Percentiles rank a stretch among this genome's conserved stretches.
Conservation (phyloP, 2,329 filamentous ascomycete genomes). For the Cadophora malorum region DNA sequence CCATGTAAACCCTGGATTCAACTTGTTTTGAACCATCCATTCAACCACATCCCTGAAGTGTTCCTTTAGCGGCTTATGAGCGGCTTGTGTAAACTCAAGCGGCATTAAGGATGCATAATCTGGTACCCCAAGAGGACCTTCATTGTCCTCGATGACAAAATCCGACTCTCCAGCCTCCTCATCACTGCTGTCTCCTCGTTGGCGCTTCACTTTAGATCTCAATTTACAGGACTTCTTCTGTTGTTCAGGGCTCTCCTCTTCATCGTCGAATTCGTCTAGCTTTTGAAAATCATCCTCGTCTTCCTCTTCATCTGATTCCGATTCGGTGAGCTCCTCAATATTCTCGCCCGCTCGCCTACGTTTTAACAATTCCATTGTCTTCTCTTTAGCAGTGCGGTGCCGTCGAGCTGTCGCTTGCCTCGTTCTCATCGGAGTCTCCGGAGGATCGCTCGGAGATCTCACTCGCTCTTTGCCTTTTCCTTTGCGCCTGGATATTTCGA, state of each 20-base stretch:
- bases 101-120: slow-evolving; percentile 59
- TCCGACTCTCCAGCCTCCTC: slow-evolving; percentile 50
- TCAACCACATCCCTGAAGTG: slow-evolving; percentile 78
- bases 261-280: slow-evolving; percentile 58
- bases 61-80: slow-evolving; percentile 71
- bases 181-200: slow-evolving; percentile 10
- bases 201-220: slow-evolving; percentile 6
- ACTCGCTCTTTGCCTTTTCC: slow-evolving; percentile 5
- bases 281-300: slow-evolving; percentile 45
- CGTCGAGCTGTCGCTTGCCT: slow-evolving; percentile 34
- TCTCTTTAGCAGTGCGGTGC: slow-evolving; percentile 49
- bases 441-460: not conserved
- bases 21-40: slow-evolving; percentile 81
- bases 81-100: slow-evolving; percentile 70
- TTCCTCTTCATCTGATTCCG: slow-evolving; percentile 42
- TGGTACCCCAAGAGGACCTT: slow-evolving; percentile 63
- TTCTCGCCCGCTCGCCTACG: slow-evolving; percentile 50
- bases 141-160: slow-evolving; percentile 70
- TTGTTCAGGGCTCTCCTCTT: slow-evolving; percentile 37
- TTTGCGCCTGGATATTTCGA: slow-evolving; percentile 14
- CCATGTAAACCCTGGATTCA: slow-evolving; percentile 73
- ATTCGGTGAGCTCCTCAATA: slow-evolving; percentile 47
- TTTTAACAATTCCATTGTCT: slow-evolving; percentile 50
- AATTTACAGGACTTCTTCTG: slow-evolving; percentile 23
- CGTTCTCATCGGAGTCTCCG: slow-evolving; percentile 24